Percentiles rank a stretch among this genome's conserved stretches.
These are phyloP conservation scores for Trichoderma sp. DNA, from an alignment of 2,329 filamentous ascomycete genomes.

Conservation along the genomic window DNA sequence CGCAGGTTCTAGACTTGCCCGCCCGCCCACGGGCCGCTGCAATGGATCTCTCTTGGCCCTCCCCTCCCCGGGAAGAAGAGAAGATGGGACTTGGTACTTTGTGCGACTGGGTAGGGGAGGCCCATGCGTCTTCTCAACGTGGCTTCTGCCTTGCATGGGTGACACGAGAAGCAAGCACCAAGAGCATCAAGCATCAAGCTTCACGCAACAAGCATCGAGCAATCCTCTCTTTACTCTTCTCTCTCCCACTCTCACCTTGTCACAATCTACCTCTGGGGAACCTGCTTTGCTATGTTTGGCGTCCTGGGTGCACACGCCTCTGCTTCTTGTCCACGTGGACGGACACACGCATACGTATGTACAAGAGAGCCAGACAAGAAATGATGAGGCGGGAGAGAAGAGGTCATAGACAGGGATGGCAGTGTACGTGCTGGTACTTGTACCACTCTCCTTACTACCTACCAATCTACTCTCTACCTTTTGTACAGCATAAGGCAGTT, in stretches of 20 bases:
- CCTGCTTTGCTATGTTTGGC: too few relatives aligned
- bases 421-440: too few relatives aligned
- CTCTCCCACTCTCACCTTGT: not conserved
- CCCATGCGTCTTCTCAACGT: constrained; percentile 24
- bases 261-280: too few relatives aligned
- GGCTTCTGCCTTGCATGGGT: constrained; percentile 11
- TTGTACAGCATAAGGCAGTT: not conserved
- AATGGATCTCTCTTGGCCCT: not conserved
- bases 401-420: not conserved
- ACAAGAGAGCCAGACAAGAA: not conserved
- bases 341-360: too few relatives aligned
- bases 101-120: constrained; percentile 6
- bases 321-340: not conserved
- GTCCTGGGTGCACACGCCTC: not conserved
- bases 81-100: not conserved
- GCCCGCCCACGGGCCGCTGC: constrained; percentile 5
- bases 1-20: constrained; percentile 7
- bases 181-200: too few relatives aligned
- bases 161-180: constrained; percentile 10
- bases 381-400: not conserved
- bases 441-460: too few relatives aligned
- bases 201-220: too few relatives aligned
- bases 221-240: not conserved
- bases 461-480: too few relatives aligned
- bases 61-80: not conserved